Evolutionary conservation across 768 basidiomycete species (phyloP), one percentile per base, ranked within the genome.

Genomic region (Podaxis sp.): DNA sequence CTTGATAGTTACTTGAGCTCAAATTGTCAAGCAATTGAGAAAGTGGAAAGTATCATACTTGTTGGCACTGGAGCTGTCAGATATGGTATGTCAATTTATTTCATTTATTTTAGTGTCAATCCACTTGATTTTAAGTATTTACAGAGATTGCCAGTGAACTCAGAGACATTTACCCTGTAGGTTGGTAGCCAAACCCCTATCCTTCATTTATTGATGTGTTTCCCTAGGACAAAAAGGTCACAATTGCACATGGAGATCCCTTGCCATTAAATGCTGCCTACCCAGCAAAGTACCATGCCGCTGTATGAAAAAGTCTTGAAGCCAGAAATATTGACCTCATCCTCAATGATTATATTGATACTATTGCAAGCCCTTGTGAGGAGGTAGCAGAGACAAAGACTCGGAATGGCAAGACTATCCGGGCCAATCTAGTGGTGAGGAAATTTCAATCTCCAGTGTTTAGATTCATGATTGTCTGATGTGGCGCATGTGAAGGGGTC

Each of bases 31-130:
- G 70, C 69, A 36, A 71, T 80, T 38, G 65, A 67, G 36, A 63
- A 64, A 6, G 77, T 77, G 11, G 65, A 69, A 14, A 67, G 77
- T 62, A 75, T 84, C 63, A 72, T 82, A 11, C 66, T 86, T n/a
- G 82, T 74, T 1, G 85, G 83, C 25, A 83, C 81, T 37, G 85
- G 85, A 23, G 75, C 83, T 7, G 76, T 86, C 23, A 82, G 80
- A 6, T 67, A 82, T 47, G 79, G 79, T 79, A 53, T 13, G 73
- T 69, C 10, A 7, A 6, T 28, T 28, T 27, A 25, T 27, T 27
- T 48, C 44, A 16, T 37, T n/a, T 18, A 21, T 42, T 36, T 35
- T 38, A 5, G 42, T n/a, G 18, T 13, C 32, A 37, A 32, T 11
- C 14, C 1, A 11, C 14, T 21, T 21, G 14, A 25, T 36, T 4